Base-by-base conservation (phyloP, 2,329 filamentous ascomycete species). In the Xylariaceae sp. region DNA sequence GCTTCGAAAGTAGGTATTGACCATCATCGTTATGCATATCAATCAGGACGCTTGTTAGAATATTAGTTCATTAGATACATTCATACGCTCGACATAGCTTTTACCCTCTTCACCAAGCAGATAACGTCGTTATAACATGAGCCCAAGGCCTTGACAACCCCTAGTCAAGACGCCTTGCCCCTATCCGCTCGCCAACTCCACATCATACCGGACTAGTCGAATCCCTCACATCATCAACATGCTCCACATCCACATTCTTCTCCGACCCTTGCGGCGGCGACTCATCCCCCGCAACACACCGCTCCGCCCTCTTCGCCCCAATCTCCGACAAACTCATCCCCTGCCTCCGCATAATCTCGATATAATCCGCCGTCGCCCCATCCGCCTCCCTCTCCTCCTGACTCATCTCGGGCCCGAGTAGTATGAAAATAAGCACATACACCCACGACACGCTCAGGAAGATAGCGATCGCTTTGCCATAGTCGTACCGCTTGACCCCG, bases 351-450 rank as follows among this genome's bases (percentile, higher is more conserved):
- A 65, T 57, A 9, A n/a, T 58, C 39, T 65, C 63, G 18, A 64
- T 60, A 13, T 62, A 50, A 13, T 64, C 53, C 6, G 61, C 56
- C 5, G 51, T 53, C 11, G 59, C 55, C 3, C 13, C 55, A 23
- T 61, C 60, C 51, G 58, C 63, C 3, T 34, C 59, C 59, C 41
- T 59, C 44, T 63, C 70, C 34, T 61, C 64, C 13, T 63, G 65
- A 10, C 59, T 72, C 55, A 65, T 65, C 44, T 66, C 63, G 2
- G 63, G 63, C 3, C 63, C 63, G 2, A 65, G 9, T n/a, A 65
- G 53, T 15, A 62, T 53, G 15, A 63, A 60, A 9, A 62, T 49
- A 13, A 60, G 35, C 13, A 63, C 53, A 41, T 60, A 63, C 9
- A 57, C 57, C 61, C 61, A 64, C 5, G 60, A 57, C 4, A 57